phyloP scores from a whole-genome alignment of 129 eudicot species.

The Lactuca sativa region DNA sequence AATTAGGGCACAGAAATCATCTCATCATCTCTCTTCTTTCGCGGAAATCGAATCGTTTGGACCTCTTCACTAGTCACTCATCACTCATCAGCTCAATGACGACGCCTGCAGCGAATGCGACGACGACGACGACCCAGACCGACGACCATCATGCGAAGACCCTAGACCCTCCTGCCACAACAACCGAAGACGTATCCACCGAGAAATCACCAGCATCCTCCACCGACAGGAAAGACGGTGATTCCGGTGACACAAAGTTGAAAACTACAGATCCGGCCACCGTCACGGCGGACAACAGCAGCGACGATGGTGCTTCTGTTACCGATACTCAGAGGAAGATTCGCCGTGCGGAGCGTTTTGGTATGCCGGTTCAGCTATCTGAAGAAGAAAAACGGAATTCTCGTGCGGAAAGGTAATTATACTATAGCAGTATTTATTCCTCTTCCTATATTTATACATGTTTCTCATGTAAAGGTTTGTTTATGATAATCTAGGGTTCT shows the following conservation, averaged over 20 bases:
- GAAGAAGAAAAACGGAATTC: constrained; percentile 88
- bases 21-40: constrained; percentile 8
- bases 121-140: constrained; percentile 20
- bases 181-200: constrained; percentile 23
- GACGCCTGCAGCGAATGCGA: constrained; percentile 30
- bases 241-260: constrained; percentile 36
- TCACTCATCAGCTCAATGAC: constrained; percentile 33
- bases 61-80: not conserved
- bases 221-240: constrained; percentile 33
- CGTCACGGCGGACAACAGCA: constrained; percentile 12
- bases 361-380: constrained; percentile 76
- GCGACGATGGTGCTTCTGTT: constrained; percentile 35
- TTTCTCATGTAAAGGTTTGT: not conserved
- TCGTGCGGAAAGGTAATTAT: constrained; percentile 81
- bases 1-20: constrained; percentile 30
- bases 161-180: constrained; percentile 25
- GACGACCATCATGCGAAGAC: constrained; percentile 40
- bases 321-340: constrained; percentile 68
- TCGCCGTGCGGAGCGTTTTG: constrained; percentile 89
- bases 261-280: constrained; percentile 29
- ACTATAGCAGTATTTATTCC: not conserved
- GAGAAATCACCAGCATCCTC: constrained; percentile 25
- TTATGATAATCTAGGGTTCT: constrained; percentile 20
- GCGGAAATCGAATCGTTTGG: constrained; percentile 18
- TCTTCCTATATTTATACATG: not conserved